Base-by-base conservation (phyloP, 768 basidiomycete genomes). In the Podaxis sp. region DNA sequence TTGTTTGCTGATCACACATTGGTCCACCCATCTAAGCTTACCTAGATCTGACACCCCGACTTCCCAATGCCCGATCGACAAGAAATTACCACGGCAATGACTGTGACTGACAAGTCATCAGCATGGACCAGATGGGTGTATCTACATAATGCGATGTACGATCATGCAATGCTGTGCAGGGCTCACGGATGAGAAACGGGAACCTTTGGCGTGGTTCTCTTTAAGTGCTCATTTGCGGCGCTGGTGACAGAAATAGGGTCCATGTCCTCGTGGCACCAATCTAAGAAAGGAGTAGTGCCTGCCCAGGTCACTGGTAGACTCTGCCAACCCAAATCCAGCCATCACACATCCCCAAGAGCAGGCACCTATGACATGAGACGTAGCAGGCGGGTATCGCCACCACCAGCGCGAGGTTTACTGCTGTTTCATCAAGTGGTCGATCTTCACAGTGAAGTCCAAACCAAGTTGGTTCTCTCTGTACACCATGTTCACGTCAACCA, bases 41-140 rank as follows among this genome's bases (percentile, higher is more conserved):
- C 36, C 50, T 27, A 50, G 57, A 59, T 59, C 50, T 18, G 25
- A 59, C 18, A 7, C 28, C 37, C 50, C 38, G 50, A 59, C 50
- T 28, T 28, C 23, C 10, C 37, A 13, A 7, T 51, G 28, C 23
- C 57, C 57, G 37, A 59, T 50, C 32, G 21, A 51, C 36, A 42
- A 28, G 32, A n/a, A 42, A 55, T 37, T 32, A 53, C 35, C 28
- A 37, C 51, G 18, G 21, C 38, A 21, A 56, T 28, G 18, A 27
- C 25, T 27, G 40, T 25, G 42, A 13, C 13, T 36, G 10, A 48
- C 46, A 48, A 25, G 56, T 38, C 42, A 28, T 35, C 56, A 36
- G 37, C 56, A 57, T 28, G 42, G 27, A 46, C 36, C 25, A 21
- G 50, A 38, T 50, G 50, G 36, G 50, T 13, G 48, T 21, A n/a